A percentile compares a stretch with the other conserved stretches of the same genome.
These are phyloP conservation scores for Laetiporus sulphureus DNA, from an alignment of 1,284 basidiomycete genomes.

Conservation along the genomic window DNA sequence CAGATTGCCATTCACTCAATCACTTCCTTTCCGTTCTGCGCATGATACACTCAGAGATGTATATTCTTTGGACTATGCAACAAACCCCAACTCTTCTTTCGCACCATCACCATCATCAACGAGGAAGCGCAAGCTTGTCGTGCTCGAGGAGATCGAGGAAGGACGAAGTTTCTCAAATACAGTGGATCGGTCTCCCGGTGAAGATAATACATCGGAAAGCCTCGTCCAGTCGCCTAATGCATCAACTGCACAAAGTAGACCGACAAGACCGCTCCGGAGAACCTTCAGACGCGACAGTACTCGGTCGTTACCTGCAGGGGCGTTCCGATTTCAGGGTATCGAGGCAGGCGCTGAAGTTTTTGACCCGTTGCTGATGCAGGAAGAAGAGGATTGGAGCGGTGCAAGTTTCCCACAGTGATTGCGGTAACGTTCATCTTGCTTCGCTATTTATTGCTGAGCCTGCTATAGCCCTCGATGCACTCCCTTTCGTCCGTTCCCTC, in stretches of 20 bases:
- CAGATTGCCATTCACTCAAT: slow-evolving; percentile 19
- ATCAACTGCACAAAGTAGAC: neutral
- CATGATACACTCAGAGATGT: slow-evolving; percentile 18
- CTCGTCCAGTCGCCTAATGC: neutral
- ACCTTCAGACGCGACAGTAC: slow-evolving; percentile 5
- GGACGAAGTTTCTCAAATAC: slow-evolving; percentile 11
- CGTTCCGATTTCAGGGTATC: slow-evolving; percentile 13
- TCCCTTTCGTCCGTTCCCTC: too few species aligned
- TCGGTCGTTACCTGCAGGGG: slow-evolving; percentile 16
- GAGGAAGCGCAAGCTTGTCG: slow-evolving; percentile 14
- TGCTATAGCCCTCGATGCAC: neutral
- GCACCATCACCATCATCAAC: slow-evolving; percentile 13
- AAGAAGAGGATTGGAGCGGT: slow-evolving; percentile 21
- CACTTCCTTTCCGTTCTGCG: slow-evolving; percentile 19
- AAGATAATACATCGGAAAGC: neutral
- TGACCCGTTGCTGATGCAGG: slow-evolving; percentile 9
- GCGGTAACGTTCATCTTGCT: neutral
- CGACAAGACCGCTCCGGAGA: slow-evolving; percentile 8
- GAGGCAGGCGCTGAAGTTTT: slow-evolving; percentile 1
- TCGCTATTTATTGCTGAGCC: neutral
- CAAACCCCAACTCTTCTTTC: slow-evolving; percentile 5
- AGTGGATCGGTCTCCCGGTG: slow-evolving; percentile 1
- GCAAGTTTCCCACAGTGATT: slow-evolving; percentile 5
- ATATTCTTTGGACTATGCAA: slow-evolving; percentile 10
- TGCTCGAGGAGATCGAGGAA: slow-evolving; percentile 9